phyloP scores from a whole-genome alignment of 768 basidiomycete genomes.

The Tylopilus plumbeoviolaceoides region DNA sequence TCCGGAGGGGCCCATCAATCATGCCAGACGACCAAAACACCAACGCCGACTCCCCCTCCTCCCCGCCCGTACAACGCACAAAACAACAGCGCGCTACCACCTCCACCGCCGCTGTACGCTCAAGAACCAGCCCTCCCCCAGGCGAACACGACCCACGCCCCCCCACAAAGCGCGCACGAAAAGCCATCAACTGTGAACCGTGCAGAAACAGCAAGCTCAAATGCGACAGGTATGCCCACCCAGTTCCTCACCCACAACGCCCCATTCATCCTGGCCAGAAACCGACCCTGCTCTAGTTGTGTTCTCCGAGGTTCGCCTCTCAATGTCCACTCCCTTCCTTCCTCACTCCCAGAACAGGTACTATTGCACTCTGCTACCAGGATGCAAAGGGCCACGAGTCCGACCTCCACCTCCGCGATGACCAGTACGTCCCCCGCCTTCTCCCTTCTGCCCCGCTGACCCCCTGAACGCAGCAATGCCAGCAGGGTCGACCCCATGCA shows the following conservation, averaged over 20 bases:
- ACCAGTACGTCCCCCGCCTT: conserved; percentile 26
- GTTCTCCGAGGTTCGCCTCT: conserved; percentile 64
- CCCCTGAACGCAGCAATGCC: conserved; percentile 25
- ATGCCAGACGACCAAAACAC: conserved; percentile 30
- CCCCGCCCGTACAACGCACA: conserved; percentile 11
- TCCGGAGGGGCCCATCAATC: conserved; percentile 23
- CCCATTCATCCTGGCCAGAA: conserved; percentile 40
- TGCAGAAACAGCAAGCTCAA: conserved; percentile 86
- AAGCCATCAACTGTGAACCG: conserved; percentile 87
- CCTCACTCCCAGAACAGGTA: conserved; percentile 46
- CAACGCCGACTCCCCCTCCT: conserved; percentile 11
- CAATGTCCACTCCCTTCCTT: conserved; percentile 2
- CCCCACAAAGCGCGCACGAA: conserved; percentile 78
- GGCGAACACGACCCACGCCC: conserved; percentile 57
- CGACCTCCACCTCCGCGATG: conserved; percentile 53
- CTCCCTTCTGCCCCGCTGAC: conserved; percentile 37
- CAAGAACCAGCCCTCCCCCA: conserved; percentile 44
- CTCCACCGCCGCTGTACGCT: conserved; percentile 41
- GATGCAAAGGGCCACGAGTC: conserved; percentile 64
- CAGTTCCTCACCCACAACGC: no score
- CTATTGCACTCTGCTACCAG: conserved; percentile 77
- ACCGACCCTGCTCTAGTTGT: conserved; percentile 85
- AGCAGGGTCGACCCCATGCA: conserved; percentile 37
- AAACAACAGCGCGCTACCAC: conserved; percentile 15
- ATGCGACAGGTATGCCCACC: conserved; percentile 68